phyloP scores from a whole-genome alignment of 2,329 filamentous ascomycete genomes.

The Metarhizium guizhouense region DNA sequence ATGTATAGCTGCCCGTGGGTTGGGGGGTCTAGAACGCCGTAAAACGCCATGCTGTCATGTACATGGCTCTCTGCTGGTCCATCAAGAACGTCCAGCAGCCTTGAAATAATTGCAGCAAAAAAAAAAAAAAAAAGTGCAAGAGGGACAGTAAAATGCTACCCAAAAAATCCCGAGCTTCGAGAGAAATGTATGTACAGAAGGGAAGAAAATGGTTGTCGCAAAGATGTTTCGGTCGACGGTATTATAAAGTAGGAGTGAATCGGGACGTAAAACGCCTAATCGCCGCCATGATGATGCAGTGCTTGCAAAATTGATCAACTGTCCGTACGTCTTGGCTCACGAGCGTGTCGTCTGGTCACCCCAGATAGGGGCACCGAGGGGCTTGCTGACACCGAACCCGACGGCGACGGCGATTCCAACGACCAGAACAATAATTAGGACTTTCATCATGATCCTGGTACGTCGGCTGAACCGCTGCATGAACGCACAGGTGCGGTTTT shows the following conservation, averaged over 20 bases:
- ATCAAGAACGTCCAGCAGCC: not conserved
- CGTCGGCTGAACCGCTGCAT: conserved; percentile 45
- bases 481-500: conserved; percentile 41
- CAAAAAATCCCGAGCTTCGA: not conserved
- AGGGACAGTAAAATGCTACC: not conserved
- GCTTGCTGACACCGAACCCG: conserved; percentile 53
- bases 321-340: conserved; percentile 9
- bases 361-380: conserved; percentile 52
- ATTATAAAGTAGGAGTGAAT: conserved; percentile 3
- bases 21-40: not conserved
- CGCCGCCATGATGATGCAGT: not conserved
- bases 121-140: not conserved
- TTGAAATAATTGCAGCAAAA: not conserved
- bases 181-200: not conserved
- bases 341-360: conserved; percentile 16
- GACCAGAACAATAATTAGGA: conserved; percentile 43
- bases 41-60: conserved; percentile 7
- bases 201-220: not conserved
- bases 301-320: not conserved
- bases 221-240: not conserved
- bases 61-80: not conserved
- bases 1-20: not conserved
- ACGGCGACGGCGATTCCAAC: conserved; percentile 45
- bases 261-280: not conserved
- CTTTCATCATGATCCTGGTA: conserved; percentile 44